Evolutionary conservation across 1,139 yeast genomes (phyloP).

Genomic region (Taiozyma sp.): DNA sequence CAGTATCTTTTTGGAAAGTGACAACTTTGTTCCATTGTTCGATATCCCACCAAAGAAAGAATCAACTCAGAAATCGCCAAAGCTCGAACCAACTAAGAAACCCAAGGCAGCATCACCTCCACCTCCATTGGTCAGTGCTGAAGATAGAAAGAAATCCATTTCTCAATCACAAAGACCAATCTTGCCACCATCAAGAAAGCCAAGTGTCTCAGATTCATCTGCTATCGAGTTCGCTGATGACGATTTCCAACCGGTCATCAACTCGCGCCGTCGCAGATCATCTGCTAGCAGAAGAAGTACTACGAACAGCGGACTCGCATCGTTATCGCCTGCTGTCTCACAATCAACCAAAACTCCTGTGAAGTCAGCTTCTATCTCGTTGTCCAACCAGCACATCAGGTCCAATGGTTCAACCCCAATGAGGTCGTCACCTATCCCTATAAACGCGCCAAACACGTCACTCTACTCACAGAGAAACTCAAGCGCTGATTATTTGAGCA

Average conservation of each 20-base stretch:
- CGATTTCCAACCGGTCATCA: constrained; percentile 27
- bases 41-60: constrained; percentile 30
- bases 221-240: constrained; percentile 24
- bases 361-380: neutral
- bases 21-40: constrained; percentile 43
- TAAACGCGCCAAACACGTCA: neutral
- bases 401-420: neutral
- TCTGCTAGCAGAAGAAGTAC: constrained; percentile 18
- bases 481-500: neutral
- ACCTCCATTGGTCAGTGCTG: constrained; percentile 3
- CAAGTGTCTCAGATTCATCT: constrained; percentile 12
- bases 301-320: neutral
- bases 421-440: neutral
- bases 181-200: constrained; percentile 1
- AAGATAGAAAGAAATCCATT: neutral
- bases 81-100: constrained; percentile 8
- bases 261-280: constrained; percentile 25
- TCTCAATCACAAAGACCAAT: constrained; percentile 1
- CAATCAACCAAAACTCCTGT: neutral
- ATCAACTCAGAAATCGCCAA: constrained; percentile 8
- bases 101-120: constrained; percentile 6
- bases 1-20: constrained; percentile 43
- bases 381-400: neutral
- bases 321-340: neutral
- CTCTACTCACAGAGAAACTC: neutral